Conservation (phyloP, 2,329 filamentous ascomycete genomes). For the Fusarium brachygibbosum region DNA sequence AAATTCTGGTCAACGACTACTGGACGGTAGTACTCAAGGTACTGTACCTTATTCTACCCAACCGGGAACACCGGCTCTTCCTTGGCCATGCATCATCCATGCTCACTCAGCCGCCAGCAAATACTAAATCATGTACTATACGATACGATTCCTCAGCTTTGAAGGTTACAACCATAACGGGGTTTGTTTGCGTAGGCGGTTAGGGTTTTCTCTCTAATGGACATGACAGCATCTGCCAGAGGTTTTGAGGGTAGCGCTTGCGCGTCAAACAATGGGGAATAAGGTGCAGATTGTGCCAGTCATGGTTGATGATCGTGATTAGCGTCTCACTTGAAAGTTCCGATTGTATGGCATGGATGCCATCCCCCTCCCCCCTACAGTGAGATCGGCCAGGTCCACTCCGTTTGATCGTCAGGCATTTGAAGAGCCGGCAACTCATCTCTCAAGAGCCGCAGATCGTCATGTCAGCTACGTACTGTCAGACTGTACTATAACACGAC, state of each 20-base stretch:
- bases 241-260: constrained; percentile 24
- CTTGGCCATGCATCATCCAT: constrained; percentile 34
- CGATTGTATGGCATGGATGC: constrained; percentile 1
- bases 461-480: constrained; percentile 23
- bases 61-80: constrained; percentile 37
- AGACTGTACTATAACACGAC: background rate
- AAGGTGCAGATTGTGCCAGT: constrained; percentile 7
- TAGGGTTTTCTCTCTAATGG: constrained; percentile 1
- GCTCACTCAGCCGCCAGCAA: constrained; percentile 40
- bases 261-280: constrained; percentile 40
- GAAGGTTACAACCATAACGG: constrained; percentile 32
- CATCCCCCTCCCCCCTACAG: constrained; percentile 8
- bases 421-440: constrained; percentile 36
- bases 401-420: constrained; percentile 44
- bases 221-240: background rate
- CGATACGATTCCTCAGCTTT: background rate
- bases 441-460: constrained; percentile 28
- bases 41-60: constrained; percentile 1
- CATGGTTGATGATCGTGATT: constrained; percentile 18
- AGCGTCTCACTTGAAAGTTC: constrained; percentile 23
- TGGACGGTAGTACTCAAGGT: background rate
- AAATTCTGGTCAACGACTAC: constrained; percentile 19
- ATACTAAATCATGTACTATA: background rate
- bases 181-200: constrained; percentile 12
- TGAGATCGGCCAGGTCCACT: constrained; percentile 40